A percentile compares a stretch with the other conserved stretches of the same genome.
Conservation (phyloP, 1,139 yeast species). For the Blastobotrys malaysiensis region DNA sequence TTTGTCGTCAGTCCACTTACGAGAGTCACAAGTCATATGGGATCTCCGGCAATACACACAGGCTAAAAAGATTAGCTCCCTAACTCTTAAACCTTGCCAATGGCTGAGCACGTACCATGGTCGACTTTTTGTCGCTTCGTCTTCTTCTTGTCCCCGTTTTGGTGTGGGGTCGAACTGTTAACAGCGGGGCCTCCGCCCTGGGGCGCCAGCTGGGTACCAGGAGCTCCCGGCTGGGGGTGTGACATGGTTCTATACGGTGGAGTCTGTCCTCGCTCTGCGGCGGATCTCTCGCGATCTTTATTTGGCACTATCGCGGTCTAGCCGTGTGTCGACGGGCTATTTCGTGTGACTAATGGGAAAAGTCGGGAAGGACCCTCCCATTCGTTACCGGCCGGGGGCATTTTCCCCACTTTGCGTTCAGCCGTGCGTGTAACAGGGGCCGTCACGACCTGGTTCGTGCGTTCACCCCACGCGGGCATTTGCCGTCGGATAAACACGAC, state of each 20-base stretch:
- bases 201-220: background rate
- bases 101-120: conserved; percentile 24
- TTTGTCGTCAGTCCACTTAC: conserved; percentile 4
- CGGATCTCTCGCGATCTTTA: background rate
- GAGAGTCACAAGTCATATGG: conserved; percentile 82
- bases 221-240: background rate
- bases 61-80: conserved; percentile 38
- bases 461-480: no score
- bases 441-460: background rate
- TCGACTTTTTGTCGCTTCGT: conserved; percentile 30
- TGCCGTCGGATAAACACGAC: no score
- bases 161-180: background rate
- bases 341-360: background rate
- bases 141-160: background rate
- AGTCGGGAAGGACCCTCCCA: background rate
- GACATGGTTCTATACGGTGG: background rate
- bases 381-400: background rate
- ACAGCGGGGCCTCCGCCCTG: background rate
- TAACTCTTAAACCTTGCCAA: background rate
- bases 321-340: background rate
- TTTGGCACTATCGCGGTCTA: background rate
- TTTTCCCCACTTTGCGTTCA: background rate
- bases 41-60: conserved; percentile 91
- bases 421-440: background rate
- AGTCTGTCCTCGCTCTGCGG: background rate